Evolutionary conservation across 257 asterid species (phyloP), one percentile per base, ranked within the genome.

Genomic region (Mentha longifolia): DNA sequence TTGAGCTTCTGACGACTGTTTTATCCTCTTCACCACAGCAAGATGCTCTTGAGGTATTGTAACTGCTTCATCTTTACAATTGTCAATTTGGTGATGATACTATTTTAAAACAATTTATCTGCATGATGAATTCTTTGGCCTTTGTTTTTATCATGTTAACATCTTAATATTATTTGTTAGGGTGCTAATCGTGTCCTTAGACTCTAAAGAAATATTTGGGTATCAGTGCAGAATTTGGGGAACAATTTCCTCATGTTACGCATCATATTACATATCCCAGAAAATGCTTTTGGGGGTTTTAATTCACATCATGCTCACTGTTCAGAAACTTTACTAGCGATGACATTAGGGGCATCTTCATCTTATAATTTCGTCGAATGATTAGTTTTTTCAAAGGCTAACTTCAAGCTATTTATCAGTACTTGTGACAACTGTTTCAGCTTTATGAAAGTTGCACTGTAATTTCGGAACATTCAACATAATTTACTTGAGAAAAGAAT

Each of bases 11-110:
- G 61, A 74, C 87, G 77, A 92, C 99, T 65, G 97, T 95, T 77
- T 74, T 92, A 71, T 84, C 99, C 69, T 95, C 99, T 85, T 95
- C 99, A 15, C 97, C 99, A 3, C 95, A 85, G 69, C 91, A 92
- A 83, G 99, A 95, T 79, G 97, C 90, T 80, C 89, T 92, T 47
- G 80, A 95, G 97, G 99, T 92, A 77, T 52, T 25, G 31, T 68
- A 46, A 49, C 52, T 74, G 14, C 60, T 75, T 60, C 22, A 9
- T 60, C 35, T 28, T 68, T 55, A n/a, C 22, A 50, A 28, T 19
- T 70, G 25, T 30, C 30, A 45, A 6, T 20, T 50, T 28, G 6
- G 43, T 45, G 8, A 41, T 35, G 58, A 8, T 30, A 8, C 37
- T 41, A 31, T 66, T 49, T 52, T 6, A 50, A 16, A 67, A 56